These are phyloP conservation scores for Stylosanthes scabra DNA, from an alignment of 331 rosid genomes.

Conservation along the genomic window DNA sequence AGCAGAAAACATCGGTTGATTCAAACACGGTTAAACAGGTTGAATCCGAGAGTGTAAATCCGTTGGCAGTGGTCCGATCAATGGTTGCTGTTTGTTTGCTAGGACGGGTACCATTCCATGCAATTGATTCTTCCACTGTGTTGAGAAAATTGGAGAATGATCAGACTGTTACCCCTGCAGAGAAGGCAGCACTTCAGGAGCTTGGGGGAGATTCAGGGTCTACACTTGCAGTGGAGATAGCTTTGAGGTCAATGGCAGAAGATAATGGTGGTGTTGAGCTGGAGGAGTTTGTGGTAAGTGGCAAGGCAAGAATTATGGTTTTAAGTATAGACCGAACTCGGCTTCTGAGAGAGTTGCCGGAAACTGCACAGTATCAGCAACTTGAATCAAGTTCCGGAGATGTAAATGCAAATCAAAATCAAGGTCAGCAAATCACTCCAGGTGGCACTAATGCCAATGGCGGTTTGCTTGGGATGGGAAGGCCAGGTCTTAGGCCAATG, in stretches of 20 bases:
- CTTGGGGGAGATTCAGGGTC: slow-evolving; percentile 86
- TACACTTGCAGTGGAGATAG: slow-evolving; percentile 86
- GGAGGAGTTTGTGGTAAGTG: slow-evolving; percentile 94
- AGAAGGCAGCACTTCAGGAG: slow-evolving; percentile 77
- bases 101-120: slow-evolving; percentile 79
- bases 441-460: slow-evolving; percentile 50
- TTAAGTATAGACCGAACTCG: slow-evolving; percentile 73
- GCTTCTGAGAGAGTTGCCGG: slow-evolving; percentile 85
- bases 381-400: slow-evolving; percentile 60
- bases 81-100: slow-evolving; percentile 81
- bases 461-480: slow-evolving; percentile 65
- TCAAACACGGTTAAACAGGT: slow-evolving; percentile 27
- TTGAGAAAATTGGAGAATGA: slow-evolving; percentile 87
- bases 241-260: slow-evolving; percentile 86
- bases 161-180: slow-evolving; percentile 55
- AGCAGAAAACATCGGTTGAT: slow-evolving; percentile 29
- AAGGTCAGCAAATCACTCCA: slow-evolving; percentile 48
- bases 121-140: slow-evolving; percentile 87
- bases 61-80: slow-evolving; percentile 71
- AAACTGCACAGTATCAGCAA: slow-evolving; percentile 55
- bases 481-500: slow-evolving; percentile 65
- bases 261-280: slow-evolving; percentile 80
- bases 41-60: slow-evolving; percentile 60
- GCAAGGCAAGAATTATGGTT: slow-evolving; percentile 87
- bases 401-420: slow-evolving; percentile 57